Evolutionary conservation across 805 yeast genomes (phyloP), one percentile per base, ranked within the genome.

Genomic region (Candida broadrunensis): DNA sequence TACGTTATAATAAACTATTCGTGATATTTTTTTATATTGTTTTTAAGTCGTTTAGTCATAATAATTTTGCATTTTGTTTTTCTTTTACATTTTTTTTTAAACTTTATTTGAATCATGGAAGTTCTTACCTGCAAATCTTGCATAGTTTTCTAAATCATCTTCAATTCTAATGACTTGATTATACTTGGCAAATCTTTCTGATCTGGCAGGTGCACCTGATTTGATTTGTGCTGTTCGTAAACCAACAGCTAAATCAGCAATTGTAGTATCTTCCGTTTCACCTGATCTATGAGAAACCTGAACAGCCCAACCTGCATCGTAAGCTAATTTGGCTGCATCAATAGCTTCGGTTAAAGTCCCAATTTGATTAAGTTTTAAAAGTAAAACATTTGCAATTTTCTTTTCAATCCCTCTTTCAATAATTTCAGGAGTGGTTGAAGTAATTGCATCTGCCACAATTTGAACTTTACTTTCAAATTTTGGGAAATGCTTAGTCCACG

Each of bases 231-330:
- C 99, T 55, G 95, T 62, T 83, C 97, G 88, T 72, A 91, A 81
- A 80, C 98, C 98, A 61, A 93, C 99, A 62, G 88, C 78, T 69
- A 91, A 81, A 75, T 91, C 98, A 65, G 99, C 98, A 72, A 91
- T 91, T 79, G 88, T 84, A 63, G 95, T 85, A 76, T 93, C 99
- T 80, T 93, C 99, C 56, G 97, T 90, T 82, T 91, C 99, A 78
- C 99, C 99, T 60, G 97, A 90, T 84, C 99, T 89, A 89, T 91
- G 99, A 64, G 97, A 90, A 62, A 93, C 98, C 97, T 91, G 90
- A 67, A 90, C 97, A 80, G 97, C 97, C 99, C 99, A 91, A 67
- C 88, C 88, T 52, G 97, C 97, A 53, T 81, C 83, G 76, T 81
- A 90, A 45, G 98, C 87, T 73, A 86, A 93, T 71, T 86, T 75